These are phyloP conservation scores for Penicillium sp. DNA, from an alignment of 2,329 filamentous ascomycete species.

Conservation along the genomic window DNA sequence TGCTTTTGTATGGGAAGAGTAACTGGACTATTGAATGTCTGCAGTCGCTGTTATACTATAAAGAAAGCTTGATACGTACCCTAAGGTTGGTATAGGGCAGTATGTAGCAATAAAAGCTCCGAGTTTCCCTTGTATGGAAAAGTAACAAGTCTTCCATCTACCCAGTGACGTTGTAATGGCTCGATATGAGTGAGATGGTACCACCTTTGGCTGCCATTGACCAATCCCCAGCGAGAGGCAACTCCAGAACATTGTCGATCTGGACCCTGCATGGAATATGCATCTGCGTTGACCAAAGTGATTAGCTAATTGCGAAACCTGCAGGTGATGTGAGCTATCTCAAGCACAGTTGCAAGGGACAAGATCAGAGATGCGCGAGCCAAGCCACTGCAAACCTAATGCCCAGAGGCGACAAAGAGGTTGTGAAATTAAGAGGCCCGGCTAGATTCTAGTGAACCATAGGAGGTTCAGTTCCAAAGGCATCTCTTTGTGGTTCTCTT, in stretches of 20 bases:
- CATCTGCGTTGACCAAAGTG: background rate
- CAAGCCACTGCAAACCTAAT: background rate
- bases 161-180: background rate
- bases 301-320: background rate
- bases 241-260: background rate
- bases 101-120: background rate
- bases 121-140: background rate
- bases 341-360: background rate
- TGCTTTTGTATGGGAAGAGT: background rate
- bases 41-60: background rate
- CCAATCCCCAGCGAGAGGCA: background rate
- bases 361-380: background rate
- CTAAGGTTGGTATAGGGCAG: background rate
- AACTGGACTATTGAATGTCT: too few species aligned
- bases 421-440: background rate
- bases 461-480: background rate
- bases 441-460: background rate
- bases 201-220: background rate
- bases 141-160: background rate
- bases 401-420: background rate
- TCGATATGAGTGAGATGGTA: background rate
- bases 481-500: background rate
- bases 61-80: background rate
- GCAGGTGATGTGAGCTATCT: background rate
- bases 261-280: background rate